These are phyloP conservation scores for Verticillium albo-atrum DNA, from an alignment of 2,329 filamentous ascomycete genomes.

Conservation along the genomic window DNA sequence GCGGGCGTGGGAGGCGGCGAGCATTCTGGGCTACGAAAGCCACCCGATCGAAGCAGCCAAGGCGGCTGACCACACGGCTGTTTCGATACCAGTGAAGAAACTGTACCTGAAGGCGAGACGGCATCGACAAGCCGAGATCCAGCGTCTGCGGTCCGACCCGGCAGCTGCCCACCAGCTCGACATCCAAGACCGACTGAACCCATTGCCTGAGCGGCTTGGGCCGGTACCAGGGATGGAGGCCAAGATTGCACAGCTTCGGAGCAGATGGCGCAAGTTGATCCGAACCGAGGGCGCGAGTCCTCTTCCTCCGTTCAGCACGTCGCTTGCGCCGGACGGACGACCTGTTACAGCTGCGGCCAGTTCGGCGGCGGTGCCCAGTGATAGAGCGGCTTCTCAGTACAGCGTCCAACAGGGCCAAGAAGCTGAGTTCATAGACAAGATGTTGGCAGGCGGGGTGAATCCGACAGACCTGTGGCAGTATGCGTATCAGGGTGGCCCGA, in stretches of 20 bases:
- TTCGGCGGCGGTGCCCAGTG: conserved; percentile 1
- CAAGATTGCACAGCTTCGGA: conserved; percentile 38
- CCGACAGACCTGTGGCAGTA: conserved; percentile 10
- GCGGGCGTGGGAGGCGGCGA: conserved; percentile 44
- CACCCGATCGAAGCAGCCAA: conserved; percentile 38
- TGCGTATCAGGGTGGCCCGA: conserved; percentile 2
- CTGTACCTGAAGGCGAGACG: conserved; percentile 47
- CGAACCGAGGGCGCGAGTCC: conserved; percentile 22
- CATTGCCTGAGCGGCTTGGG: conserved; percentile 40
- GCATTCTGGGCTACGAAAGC: conserved; percentile 27
- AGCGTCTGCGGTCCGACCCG: conserved; percentile 41
- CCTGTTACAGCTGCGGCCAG: not conserved
- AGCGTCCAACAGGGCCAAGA: not conserved
- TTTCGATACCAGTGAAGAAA: conserved; percentile 51
- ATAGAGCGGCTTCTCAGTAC: not conserved
- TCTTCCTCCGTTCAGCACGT: conserved; percentile 13
- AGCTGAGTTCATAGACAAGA: conserved; percentile 6
- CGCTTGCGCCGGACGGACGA: not conserved
- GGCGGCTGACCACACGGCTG: conserved; percentile 39
- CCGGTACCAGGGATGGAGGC: conserved; percentile 42
- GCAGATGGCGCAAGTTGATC: conserved; percentile 49
- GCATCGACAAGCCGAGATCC: conserved; percentile 47
- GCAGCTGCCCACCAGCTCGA: conserved; percentile 46
- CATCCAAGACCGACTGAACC: conserved; percentile 38
- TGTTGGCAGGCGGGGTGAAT: not conserved